Conservation (phyloP, 345 rosid species). For the sweet orange (Citrus sinensis) region DNA sequence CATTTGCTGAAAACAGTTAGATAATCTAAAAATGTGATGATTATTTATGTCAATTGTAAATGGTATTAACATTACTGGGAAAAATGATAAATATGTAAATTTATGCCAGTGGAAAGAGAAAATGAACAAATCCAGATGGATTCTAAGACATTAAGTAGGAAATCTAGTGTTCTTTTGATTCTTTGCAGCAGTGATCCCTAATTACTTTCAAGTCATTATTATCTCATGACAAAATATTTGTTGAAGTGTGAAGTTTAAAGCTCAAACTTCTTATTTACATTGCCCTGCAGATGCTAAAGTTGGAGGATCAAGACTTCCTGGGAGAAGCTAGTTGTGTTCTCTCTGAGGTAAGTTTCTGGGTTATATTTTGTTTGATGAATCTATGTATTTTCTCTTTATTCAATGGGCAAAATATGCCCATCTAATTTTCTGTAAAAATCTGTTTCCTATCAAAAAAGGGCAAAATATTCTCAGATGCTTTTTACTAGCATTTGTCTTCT, state of each 20-base stretch:
- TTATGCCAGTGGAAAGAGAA: background rate
- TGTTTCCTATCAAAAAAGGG: no score
- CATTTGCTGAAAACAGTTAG: background rate
- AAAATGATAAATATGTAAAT: background rate
- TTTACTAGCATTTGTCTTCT: background rate
- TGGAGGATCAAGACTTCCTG: constrained; percentile 67
- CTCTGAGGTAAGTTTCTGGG: constrained; percentile 43
- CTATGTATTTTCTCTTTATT: background rate
- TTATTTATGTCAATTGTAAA: background rate
- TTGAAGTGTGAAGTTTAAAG: background rate
- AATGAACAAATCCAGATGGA: background rate
- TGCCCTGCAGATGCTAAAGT: constrained; percentile 46
- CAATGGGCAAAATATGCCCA: background rate
- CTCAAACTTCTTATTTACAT: constrained; percentile 3
- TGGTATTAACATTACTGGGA: background rate
- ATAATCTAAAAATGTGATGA: background rate
- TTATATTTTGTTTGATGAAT: background rate
- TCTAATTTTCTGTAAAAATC: no score
- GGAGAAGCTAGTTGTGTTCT: constrained; percentile 77
- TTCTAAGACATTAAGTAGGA: background rate
- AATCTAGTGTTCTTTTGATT: background rate
- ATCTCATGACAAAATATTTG: background rate
- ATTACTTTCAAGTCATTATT: background rate
- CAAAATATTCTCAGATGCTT: no score
- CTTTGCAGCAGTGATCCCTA: background rate